Base-by-base conservation (phyloP, 1,284 basidiomycete genomes). In the Cutaneotrichosporon dermatis region DNA sequence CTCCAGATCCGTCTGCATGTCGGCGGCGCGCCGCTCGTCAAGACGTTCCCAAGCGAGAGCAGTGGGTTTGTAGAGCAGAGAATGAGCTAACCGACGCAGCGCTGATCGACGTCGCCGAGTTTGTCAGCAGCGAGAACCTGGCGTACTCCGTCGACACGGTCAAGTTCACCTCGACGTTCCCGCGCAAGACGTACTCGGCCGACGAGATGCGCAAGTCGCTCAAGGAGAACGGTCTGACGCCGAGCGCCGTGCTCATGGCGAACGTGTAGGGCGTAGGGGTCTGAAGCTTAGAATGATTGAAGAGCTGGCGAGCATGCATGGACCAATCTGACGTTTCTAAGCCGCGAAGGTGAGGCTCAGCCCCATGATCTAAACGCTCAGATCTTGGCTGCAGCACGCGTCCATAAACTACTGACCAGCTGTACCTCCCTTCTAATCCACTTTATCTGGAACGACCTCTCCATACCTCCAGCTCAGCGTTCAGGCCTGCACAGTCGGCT, bases 51-150 rank as follows among this genome's bases (percentile, higher is more conserved):
- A 2, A 90, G 88, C 65, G 87, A 91, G 66, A 82, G 85, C 16
- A 85, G 54, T 55, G 45, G 5, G 54, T 49, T 83, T 10, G 15
- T 8, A 36, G 35, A 33, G 44, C 11, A 46, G 15, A 10, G 40
- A 16, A 5, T 8, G 35, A 15, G 41, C 65, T 92, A 89, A 55
- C 45, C 4, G 25, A 25, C 25, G 9, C 54, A 55, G 54, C 88
- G 3, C 79, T 96, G 51, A 81, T 84, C 6, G 87, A 89, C 66
- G 89, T 94, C 0, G 90, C 89, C n/a, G 90, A 92, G 75, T 93
- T 82, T 74, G 78, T 95, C 39, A 90, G 88, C 8, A 83, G 82
- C 1, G 89, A 95, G 76, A 83, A 83, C 43, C 75, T 88, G 35
- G 73, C 78, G 3, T 84, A 90, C 43, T 83, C 86, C 63, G 88